A percentile compares a stretch with the other conserved stretches of the same genome.
phyloP scores from a whole-genome alignment of 331 rosid species.

The Quercus lobata region DNA sequence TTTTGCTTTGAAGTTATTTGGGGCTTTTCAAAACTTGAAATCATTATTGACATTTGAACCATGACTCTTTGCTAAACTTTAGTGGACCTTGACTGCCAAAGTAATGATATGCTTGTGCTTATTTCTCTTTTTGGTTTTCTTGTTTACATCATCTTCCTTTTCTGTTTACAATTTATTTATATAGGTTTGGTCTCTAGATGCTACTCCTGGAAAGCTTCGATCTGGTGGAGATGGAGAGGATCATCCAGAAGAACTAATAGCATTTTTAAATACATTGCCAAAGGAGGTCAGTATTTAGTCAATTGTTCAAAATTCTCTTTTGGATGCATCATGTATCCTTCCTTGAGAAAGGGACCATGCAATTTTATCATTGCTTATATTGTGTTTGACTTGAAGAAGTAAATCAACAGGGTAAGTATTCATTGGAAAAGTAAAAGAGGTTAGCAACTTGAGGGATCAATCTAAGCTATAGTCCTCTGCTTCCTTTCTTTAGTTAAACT shows the following conservation, averaged over 20 bases:
- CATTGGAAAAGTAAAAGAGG: too few relatives aligned
- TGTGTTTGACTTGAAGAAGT: neutral
- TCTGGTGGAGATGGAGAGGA: conserved; percentile 95
- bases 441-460: too few relatives aligned
- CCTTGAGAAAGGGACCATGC: neutral
- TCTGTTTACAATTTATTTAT: conserved; percentile 2
- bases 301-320: neutral
- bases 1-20: neutral
- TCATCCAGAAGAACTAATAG: conserved; percentile 89
- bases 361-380: neutral
- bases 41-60: neutral
- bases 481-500: too few relatives aligned
- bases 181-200: conserved; percentile 94
- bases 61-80: neutral
- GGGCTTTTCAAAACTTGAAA: neutral
- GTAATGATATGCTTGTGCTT: neutral
- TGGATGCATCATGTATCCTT: neutral
- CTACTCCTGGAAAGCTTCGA: conserved; percentile 85
- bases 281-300: conserved; percentile 52
- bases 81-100: neutral
- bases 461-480: too few relatives aligned
- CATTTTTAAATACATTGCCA: conserved; percentile 63
- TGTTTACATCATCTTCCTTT: conserved; percentile 15
- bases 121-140: conserved; percentile 5
- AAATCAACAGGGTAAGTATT: too few relatives aligned